Evolutionary conservation across 2,329 filamentous ascomycete species (phyloP).

Genomic region (Exserohilum rostratum): DNA sequence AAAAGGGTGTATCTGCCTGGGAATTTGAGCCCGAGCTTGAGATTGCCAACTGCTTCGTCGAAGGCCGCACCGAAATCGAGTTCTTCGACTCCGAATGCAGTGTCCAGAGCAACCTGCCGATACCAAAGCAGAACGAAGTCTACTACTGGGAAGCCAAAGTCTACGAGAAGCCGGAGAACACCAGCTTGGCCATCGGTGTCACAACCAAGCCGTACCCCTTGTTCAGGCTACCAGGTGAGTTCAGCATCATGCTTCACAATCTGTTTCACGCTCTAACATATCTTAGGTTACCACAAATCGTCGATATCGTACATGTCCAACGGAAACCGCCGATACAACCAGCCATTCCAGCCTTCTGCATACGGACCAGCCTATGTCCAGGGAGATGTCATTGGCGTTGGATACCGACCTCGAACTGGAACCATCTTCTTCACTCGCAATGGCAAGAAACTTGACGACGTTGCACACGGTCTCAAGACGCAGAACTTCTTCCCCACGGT

Average conservation of each 20-base stretch:
- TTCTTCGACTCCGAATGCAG: slow-evolving; percentile 99
- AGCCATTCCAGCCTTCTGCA: slow-evolving; percentile 79
- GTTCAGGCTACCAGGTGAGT: slow-evolving; percentile 87
- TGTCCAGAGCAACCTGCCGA: slow-evolving; percentile 93
- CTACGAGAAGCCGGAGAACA: slow-evolving; percentile 93
- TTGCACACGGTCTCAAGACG: slow-evolving; percentile 87
- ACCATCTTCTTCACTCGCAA: slow-evolving; percentile 98
- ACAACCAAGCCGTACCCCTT: slow-evolving; percentile 96
- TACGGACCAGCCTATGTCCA: slow-evolving; percentile 88
- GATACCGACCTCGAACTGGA: slow-evolving; percentile 91
- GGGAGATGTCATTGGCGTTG: slow-evolving; percentile 94
- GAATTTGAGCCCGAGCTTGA: slow-evolving; percentile 99
- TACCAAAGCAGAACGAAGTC: slow-evolving; percentile 98
- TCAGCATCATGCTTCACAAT: background rate
- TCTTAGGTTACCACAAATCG: slow-evolving; percentile 82
- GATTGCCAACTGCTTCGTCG: slow-evolving; percentile 98
- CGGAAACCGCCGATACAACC: slow-evolving; percentile 86
- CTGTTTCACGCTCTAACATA: slow-evolving; percentile 22
- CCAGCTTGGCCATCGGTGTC: slow-evolving; percentile 87
- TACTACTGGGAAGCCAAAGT: slow-evolving; percentile 99
- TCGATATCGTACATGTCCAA: slow-evolving; percentile 91
- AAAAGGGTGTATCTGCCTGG: slow-evolving; percentile 99
- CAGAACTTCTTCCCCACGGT: slow-evolving; percentile 98
- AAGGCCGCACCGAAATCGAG: slow-evolving; percentile 94
- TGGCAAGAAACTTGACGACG: slow-evolving; percentile 94